Conservation (phyloP, 495 filamentous ascomycete genomes). For the Xylaria nigripes region DNA sequence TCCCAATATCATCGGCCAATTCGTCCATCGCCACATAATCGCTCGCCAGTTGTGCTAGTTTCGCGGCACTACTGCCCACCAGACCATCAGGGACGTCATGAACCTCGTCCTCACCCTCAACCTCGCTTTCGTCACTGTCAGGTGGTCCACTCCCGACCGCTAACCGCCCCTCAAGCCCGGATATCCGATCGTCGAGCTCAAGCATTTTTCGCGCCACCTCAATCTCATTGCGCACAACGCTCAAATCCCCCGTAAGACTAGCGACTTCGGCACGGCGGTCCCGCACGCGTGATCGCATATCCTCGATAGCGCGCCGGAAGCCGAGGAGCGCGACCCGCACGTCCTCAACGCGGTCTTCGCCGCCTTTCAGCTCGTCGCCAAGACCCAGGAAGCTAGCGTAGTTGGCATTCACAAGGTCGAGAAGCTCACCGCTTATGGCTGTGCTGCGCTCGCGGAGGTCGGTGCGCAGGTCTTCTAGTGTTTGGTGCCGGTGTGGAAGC, state of each 20-base stretch:
- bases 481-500: slow-evolving; percentile 81
- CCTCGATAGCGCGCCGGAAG: slow-evolving; percentile 68
- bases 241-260: slow-evolving; percentile 34
- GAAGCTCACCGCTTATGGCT: slow-evolving; percentile 68
- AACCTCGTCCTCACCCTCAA: slow-evolving; percentile 27
- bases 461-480: slow-evolving; percentile 82
- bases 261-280: slow-evolving; percentile 38
- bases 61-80: slow-evolving; percentile 33
- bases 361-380: slow-evolving; percentile 72
- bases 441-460: slow-evolving; percentile 73
- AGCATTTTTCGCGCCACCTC: slow-evolving; percentile 58
- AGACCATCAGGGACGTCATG: slow-evolving; percentile 23
- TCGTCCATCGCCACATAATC: slow-evolving; percentile 34
- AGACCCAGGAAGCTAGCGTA: slow-evolving; percentile 84
- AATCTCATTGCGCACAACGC: slow-evolving; percentile 31
- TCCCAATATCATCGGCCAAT: slow-evolving; percentile 36
- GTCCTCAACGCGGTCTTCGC: slow-evolving; percentile 87
- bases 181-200: slow-evolving; percentile 60
- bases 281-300: slow-evolving; percentile 41
- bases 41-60: slow-evolving; percentile 36
- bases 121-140: slow-evolving; percentile 27
- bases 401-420: slow-evolving; percentile 90
- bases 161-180: slow-evolving; percentile 66
- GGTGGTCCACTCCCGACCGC: slow-evolving; percentile 31
- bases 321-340: slow-evolving; percentile 79